Percentiles rank a stretch among this genome's conserved stretches.
These are phyloP conservation scores for Xylariaceae sp. DNA, from an alignment of 2,329 filamentous ascomycete species.

Conservation along the genomic window DNA sequence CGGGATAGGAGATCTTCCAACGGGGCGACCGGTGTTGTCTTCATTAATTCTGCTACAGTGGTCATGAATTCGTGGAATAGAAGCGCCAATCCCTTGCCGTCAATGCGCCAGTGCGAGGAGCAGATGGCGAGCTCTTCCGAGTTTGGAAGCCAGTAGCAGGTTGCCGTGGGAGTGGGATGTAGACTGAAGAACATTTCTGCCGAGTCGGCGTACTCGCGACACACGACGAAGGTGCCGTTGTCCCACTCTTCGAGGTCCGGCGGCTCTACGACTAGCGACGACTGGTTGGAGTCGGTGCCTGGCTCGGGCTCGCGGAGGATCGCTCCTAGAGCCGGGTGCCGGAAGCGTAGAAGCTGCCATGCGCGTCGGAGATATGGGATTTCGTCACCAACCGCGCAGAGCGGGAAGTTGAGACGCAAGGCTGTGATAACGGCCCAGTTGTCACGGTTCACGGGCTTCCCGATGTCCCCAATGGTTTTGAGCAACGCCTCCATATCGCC, in stretches of 20 bases:
- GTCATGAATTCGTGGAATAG: conserved; percentile 19
- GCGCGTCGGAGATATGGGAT: not conserved
- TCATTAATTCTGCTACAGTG: conserved; percentile 11
- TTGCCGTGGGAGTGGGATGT: conserved; percentile 7
- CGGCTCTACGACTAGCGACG: not conserved
- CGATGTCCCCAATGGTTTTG: too few species aligned
- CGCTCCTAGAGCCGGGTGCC: not conserved
- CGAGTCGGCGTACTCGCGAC: not conserved
- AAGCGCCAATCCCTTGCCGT: conserved; percentile 21
- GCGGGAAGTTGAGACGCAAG: not conserved
- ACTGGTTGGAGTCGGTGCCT: not conserved
- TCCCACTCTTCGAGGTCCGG: not conserved
- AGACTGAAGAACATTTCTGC: not conserved
- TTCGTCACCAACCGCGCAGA: not conserved
- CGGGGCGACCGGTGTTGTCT: not conserved
- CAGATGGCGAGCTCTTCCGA: conserved; percentile 17
- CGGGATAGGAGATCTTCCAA: not conserved
- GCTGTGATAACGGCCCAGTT: not conserved
- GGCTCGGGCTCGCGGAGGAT: too few species aligned
- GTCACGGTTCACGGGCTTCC: too few species aligned
- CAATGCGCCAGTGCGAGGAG: conserved; percentile 23
- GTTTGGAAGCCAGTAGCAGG: conserved; percentile 22
- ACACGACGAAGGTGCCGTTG: not conserved
- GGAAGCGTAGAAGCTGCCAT: not conserved
- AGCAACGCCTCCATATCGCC: too few species aligned